Conservation (phyloP, 805 yeast species). For the Starmerella stigmatis region DNA sequence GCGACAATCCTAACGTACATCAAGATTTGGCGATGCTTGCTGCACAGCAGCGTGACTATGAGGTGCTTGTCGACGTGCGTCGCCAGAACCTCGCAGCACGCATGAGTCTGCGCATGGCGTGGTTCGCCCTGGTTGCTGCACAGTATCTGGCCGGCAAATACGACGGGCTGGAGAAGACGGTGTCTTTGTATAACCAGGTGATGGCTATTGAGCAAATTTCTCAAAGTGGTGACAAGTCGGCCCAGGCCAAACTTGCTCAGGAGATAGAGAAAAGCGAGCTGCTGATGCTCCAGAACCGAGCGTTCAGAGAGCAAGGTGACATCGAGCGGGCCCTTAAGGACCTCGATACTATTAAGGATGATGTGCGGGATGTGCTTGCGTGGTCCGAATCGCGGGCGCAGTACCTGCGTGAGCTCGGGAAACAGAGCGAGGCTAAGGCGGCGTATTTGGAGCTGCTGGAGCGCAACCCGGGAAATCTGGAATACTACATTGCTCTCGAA, state of each 20-base stretch:
- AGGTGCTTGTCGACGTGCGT: slow-evolving; percentile 51
- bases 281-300: slow-evolving; percentile 55
- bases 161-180: slow-evolving; percentile 57
- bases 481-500: slow-evolving; percentile 60
- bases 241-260: slow-evolving; percentile 32
- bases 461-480: slow-evolving; percentile 73
- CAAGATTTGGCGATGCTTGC: slow-evolving; percentile 75
- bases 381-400: slow-evolving; percentile 58
- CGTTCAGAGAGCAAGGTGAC: slow-evolving; percentile 55
- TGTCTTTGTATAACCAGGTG: slow-evolving; percentile 64
- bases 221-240: slow-evolving; percentile 11
- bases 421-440: slow-evolving; percentile 47
- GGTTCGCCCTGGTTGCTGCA: slow-evolving; percentile 40
- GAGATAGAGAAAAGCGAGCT: slow-evolving; percentile 74
- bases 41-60: slow-evolving; percentile 67
- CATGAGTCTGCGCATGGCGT: slow-evolving; percentile 22
- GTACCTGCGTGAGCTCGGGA: slow-evolving; percentile 48
- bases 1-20: slow-evolving; percentile 64
- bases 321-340: slow-evolving; percentile 52
- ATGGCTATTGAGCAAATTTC: slow-evolving; percentile 34
- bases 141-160: slow-evolving; percentile 64
- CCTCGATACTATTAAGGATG: slow-evolving; percentile 34
- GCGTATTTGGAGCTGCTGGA: slow-evolving; percentile 59
- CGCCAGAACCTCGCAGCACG: slow-evolving; percentile 55
- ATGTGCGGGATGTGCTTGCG: slow-evolving; percentile 42